Conservation (phyloP, 176 grass and related monocot genomes). For the Raddia guianensis region DNA sequence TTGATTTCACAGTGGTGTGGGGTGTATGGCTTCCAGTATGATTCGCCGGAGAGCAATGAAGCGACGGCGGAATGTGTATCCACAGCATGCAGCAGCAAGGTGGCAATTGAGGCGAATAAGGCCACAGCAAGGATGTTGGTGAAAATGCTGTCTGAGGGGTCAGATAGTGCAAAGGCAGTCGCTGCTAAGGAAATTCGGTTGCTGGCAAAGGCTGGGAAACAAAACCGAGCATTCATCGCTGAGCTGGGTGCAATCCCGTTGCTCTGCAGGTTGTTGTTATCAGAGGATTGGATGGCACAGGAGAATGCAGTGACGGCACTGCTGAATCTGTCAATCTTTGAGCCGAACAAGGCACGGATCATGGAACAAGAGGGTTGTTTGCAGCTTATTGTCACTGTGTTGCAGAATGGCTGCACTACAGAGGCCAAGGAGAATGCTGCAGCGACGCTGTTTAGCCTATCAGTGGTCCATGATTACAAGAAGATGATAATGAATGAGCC, state of each 20-base stretch:
- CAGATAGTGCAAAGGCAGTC: constrained; percentile 55
- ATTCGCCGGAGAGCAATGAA: constrained; percentile 61
- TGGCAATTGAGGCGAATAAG: constrained; percentile 65
- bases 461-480: constrained; percentile 94
- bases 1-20: constrained; percentile 90
- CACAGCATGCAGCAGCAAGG: constrained; percentile 68
- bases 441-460: constrained; percentile 91
- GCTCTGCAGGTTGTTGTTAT: constrained; percentile 64
- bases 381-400: constrained; percentile 66
- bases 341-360: constrained; percentile 77
- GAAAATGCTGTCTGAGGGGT: constrained; percentile 47
- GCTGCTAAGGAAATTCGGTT: constrained; percentile 77
- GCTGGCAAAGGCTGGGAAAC: constrained; percentile 82
- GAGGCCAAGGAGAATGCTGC: constrained; percentile 96
- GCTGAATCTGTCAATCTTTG: constrained; percentile 89
- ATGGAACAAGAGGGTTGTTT: constrained; percentile 83
- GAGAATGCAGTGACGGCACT: constrained; percentile 92
- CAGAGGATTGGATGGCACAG: constrained; percentile 66
- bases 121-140: constrained; percentile 75
- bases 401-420: constrained; percentile 78
- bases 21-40: constrained; percentile 70
- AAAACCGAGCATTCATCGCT: constrained; percentile 83
- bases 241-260: constrained; percentile 75
- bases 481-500: constrained; percentile 79
- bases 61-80: constrained; percentile 58